Conservation (phyloP, 495 filamentous ascomycete species). For the Aspergillus leporis region DNA sequence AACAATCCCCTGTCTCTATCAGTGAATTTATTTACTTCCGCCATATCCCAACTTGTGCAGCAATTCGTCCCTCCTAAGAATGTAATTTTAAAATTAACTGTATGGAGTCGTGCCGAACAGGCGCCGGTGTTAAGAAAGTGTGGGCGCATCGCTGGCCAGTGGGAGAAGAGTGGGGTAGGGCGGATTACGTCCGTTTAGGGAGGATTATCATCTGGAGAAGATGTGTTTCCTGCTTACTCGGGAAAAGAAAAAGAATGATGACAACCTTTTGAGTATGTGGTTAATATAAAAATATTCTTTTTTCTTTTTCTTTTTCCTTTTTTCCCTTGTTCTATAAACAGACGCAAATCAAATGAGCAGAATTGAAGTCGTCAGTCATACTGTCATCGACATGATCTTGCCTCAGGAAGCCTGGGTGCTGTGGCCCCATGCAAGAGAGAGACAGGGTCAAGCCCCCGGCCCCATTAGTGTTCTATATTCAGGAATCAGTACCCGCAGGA, state of each 20-base stretch:
- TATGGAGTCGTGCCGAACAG: background rate
- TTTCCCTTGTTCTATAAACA: background rate
- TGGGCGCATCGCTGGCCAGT: constrained; percentile 1
- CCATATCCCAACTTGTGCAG: background rate
- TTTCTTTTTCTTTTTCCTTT: too few relatives aligned
- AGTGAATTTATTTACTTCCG: too few relatives aligned
- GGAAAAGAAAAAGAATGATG: background rate
- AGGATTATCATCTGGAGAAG: background rate
- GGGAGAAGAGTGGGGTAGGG: background rate
- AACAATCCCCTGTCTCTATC: too few relatives aligned
- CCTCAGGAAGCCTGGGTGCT: background rate
- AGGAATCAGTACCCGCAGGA: background rate
- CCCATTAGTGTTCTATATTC: constrained; percentile 4
- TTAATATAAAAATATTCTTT: background rate
- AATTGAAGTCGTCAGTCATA: background rate
- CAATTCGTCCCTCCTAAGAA: background rate
- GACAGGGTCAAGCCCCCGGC: background rate
- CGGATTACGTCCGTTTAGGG: background rate
- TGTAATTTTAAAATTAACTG: background rate
- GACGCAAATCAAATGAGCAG: background rate
- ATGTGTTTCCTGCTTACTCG: background rate
- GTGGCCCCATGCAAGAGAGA: background rate
- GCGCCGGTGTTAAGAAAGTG: background rate
- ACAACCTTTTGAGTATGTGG: background rate
- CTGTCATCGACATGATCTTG: background rate